Base-by-base conservation (phyloP, 495 filamentous ascomycete genomes). In the Penicillium cinerascens region DNA sequence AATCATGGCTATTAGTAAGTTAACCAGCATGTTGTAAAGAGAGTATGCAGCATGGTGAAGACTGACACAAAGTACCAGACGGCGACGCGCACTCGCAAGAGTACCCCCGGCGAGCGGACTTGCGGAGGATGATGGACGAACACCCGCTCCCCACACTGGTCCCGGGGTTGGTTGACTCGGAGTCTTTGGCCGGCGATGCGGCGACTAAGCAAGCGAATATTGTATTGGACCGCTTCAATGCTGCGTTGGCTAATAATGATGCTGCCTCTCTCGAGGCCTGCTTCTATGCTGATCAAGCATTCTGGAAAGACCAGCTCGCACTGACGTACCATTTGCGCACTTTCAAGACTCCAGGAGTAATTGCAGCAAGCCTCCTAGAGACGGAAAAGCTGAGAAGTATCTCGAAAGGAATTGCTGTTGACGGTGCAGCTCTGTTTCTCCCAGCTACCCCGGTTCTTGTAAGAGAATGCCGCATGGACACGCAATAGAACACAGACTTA, bases 311-410 rank as follows among this genome's bases (percentile, higher is more conserved):
- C 44, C 51, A 54, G 10, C 23, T 64, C 40, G 56, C 56, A 2
- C 39, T 64, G 17, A 64, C 56, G 9, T 64, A 52, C 37, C 56
- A 64, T 23, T 44, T 64, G n/a, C 61, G 61, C 17, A 64, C 61
- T 2, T 60, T 64, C 29, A 37, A n/a, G 0, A 37, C 21, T 0
- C 41, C 48, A 0, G 33, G 33, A 4, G 46, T 53, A 0, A 55
- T 64, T 49, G 54, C 57, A 6, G 44, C 54, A 17, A 36, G 35
- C 3, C 36, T 64, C 2, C 33, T 64, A 21, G 50, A 61, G 33
- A 58, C 61, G 18, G 47, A 51, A 7, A 38, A 35, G 29, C 27
- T 52, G 22, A 55, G 66, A 18, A 44, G 17, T 9, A 33, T 61
- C 22, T 23, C 47, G 21, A 38, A 54, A 15, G 56, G 42, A n/a